A percentile compares a stretch with the other conserved stretches of the same genome.
Evolutionary conservation across 1,139 yeast species (phyloP).

Genomic region (Arxiozyma telluris): DNA sequence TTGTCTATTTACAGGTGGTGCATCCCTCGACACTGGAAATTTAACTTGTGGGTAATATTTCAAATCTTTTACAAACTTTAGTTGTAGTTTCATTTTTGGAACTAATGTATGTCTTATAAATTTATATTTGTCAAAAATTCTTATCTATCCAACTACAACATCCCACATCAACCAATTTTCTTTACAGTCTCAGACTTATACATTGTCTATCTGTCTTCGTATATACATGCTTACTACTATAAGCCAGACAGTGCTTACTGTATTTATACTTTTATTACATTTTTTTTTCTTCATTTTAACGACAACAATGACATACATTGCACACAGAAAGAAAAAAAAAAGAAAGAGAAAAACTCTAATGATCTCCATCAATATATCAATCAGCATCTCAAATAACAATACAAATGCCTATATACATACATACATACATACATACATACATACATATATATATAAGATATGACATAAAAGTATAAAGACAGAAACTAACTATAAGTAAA

Average conservation of each 20-base stretch:
- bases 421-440: too few species aligned
- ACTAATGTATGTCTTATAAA: too few species aligned
- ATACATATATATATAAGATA: too few species aligned
- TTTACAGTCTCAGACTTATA: background rate
- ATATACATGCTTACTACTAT: too few species aligned
- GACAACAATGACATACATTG: background rate
- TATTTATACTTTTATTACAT: too few species aligned
- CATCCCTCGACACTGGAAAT: background rate
- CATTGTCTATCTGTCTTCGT: background rate
- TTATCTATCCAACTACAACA: too few species aligned
- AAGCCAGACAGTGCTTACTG: background rate
- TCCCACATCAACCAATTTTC: too few species aligned
- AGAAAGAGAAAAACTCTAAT: background rate
- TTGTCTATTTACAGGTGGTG: background rate
- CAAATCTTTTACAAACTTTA: background rate
- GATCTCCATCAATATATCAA: too few species aligned
- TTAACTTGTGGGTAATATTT: background rate
- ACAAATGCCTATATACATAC: too few species aligned
- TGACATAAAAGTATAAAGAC: background rate
- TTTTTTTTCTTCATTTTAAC: too few species aligned
- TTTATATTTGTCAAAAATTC: too few species aligned
- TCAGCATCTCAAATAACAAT: too few species aligned
- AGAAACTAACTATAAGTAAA: background rate
- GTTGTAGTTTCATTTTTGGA: background rate
- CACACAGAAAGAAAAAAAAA: background rate